phyloP scores from a whole-genome alignment of 805 yeast species.

The Saccharomyces paradoxus region DNA sequence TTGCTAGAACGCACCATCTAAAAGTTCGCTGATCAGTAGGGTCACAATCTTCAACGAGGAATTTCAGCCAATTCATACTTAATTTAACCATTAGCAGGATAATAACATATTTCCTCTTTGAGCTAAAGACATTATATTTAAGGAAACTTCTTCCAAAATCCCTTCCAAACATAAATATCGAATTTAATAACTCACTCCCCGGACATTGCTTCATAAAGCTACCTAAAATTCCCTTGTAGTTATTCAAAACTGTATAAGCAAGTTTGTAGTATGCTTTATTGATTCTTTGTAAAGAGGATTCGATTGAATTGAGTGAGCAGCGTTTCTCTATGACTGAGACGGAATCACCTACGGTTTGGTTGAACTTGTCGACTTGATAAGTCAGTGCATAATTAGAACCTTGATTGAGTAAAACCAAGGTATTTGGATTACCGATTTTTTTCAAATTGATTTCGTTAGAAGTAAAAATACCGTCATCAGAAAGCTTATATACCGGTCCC shows the following conservation, averaged over 20 bases:
- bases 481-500: conserved; percentile 58
- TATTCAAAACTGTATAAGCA: conserved; percentile 55
- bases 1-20: conserved; percentile 91
- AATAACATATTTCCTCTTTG: conserved; percentile 51
- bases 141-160: conserved; percentile 74
- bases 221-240: conserved; percentile 43
- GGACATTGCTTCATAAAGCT: conserved; percentile 52
- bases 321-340: conserved; percentile 52
- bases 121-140: conserved; percentile 49
- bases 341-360: conserved; percentile 48
- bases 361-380: conserved; percentile 47
- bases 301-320: conserved; percentile 65
- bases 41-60: conserved; percentile 87
- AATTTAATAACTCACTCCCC: conserved; percentile 70
- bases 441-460: conserved; percentile 23
- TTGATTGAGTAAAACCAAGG: conserved; percentile 31
- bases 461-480: conserved; percentile 20
- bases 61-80: conserved; percentile 85
- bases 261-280: conserved; percentile 61
- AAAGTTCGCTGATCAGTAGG: conserved; percentile 89
- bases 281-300: conserved; percentile 59
- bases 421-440: conserved; percentile 15
- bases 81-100: conserved; percentile 65
- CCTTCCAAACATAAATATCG: conserved; percentile 65
- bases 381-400: conserved; percentile 56